Evolutionary conservation across 768 basidiomycete species (phyloP).

Genomic region (Tylopilus sp.): DNA sequence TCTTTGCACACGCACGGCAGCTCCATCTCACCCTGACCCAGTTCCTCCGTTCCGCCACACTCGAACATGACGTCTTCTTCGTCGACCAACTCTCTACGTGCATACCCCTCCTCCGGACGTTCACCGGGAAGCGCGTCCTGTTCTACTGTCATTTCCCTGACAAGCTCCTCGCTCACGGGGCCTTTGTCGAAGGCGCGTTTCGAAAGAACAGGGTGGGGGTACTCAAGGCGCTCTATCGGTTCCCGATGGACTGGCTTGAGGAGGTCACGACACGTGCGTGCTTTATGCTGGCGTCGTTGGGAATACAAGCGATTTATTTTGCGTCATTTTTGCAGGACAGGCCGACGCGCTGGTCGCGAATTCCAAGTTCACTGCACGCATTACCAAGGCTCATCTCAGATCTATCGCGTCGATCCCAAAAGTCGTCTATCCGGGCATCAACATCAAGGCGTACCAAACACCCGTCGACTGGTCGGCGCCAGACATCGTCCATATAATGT

Average conservation of each 20-base stretch:
- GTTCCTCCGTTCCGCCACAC: conserved; percentile 45
- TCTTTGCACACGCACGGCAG: conserved; percentile 87
- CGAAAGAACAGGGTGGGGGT: conserved; percentile 41
- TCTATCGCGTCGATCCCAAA: conserved; percentile 58
- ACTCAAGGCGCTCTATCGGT: conserved; percentile 75
- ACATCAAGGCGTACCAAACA: conserved; percentile 65
- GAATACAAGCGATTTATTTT: neutral
- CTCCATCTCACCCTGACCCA: conserved; percentile 62
- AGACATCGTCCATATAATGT: conserved; percentile 52
- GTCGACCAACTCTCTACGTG: conserved; percentile 95
- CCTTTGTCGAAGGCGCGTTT: conserved; percentile 50
- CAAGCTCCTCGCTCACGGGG: conserved; percentile 79
- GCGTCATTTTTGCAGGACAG: conserved; percentile 51
- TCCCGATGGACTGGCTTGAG: conserved; percentile 88
- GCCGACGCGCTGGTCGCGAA: conserved; percentile 91
- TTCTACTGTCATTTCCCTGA: conserved; percentile 99
- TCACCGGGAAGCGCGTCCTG: conserved; percentile 75
- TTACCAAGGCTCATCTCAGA: conserved; percentile 74
- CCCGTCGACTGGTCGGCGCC: conserved; percentile 40
- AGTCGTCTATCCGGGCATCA: conserved; percentile 97
- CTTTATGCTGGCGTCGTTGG: neutral
- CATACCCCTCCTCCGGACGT: conserved; percentile 71
- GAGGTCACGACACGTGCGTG: conserved; percentile 81
- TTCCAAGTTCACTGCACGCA: conserved; percentile 82
- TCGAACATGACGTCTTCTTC: conserved; percentile 77